phyloP scores from a whole-genome alignment of 1,284 basidiomycete genomes.

The Boletellus deceptivus region DNA sequence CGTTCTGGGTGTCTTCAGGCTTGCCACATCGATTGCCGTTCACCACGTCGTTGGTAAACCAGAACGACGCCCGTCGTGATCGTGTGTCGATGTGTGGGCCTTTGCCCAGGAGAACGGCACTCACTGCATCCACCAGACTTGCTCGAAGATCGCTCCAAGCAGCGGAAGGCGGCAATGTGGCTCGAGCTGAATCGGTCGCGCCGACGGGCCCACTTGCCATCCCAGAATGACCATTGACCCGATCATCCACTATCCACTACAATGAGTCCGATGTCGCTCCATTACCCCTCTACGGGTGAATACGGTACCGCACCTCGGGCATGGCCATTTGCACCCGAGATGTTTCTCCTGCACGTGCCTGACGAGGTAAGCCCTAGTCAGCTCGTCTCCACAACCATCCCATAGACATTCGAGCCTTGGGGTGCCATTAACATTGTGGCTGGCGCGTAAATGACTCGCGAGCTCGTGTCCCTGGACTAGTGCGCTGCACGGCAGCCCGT shows the following conservation, averaged over 20 bases:
- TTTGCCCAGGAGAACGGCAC: neutral
- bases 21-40: constrained; percentile 7
- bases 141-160: too few relatives aligned
- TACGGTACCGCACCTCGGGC: constrained; percentile 10
- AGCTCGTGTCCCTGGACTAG: constrained; percentile 14
- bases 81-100: constrained; percentile 3
- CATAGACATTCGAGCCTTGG: constrained; percentile 16
- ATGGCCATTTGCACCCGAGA: constrained; percentile 23
- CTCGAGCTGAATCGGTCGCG: neutral
- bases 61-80: neutral
- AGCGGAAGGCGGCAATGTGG: neutral
- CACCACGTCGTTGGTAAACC: neutral
- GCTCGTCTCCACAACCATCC: constrained; percentile 11
- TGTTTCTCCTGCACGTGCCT: constrained; percentile 26
- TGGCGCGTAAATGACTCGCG: constrained; percentile 17
- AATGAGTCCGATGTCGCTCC: constrained; percentile 10
- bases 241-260: constrained; percentile 6
- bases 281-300: constrained; percentile 25
- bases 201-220: constrained; percentile 2
- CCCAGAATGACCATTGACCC: neutral
- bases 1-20: neutral
- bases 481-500: constrained; percentile 12
- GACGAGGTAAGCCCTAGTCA: constrained; percentile 15
- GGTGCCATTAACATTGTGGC: constrained; percentile 5
- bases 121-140: neutral